phyloP scores from a whole-genome alignment of 2,329 filamentous ascomycete species.

The Pseudogymnoascus sp. region DNA sequence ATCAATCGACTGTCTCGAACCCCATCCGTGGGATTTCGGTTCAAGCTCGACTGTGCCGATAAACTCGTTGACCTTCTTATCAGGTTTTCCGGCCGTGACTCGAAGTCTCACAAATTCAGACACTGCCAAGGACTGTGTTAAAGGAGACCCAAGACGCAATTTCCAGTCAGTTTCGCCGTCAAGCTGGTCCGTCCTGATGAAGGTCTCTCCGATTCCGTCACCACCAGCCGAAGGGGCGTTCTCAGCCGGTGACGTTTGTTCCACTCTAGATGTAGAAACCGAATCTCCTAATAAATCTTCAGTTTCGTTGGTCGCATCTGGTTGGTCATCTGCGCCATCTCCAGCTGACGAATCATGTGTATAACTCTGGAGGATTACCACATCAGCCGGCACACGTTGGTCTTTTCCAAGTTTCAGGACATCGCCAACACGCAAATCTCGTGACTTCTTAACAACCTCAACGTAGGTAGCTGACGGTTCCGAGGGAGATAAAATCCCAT shows the following conservation, averaged over 20 bases:
- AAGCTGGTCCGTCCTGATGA: slow-evolving; percentile 93
- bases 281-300: slow-evolving; percentile 26
- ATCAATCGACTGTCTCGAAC: slow-evolving; percentile 27
- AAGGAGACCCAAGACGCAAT: slow-evolving; percentile 73
- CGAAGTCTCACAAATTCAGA: slow-evolving; percentile 63
- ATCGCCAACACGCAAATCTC: slow-evolving; percentile 87
- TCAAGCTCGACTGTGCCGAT: slow-evolving; percentile 77
- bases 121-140: slow-evolving; percentile 71
- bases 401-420: slow-evolving; percentile 90
- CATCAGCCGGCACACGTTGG: slow-evolving; percentile 87
- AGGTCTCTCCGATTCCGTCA: slow-evolving; percentile 64
- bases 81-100: slow-evolving; percentile 81
- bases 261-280: slow-evolving; percentile 25
- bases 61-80: slow-evolving; percentile 92
- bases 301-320: slow-evolving; percentile 18
- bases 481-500: slow-evolving; percentile 32
- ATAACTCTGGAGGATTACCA: slow-evolving; percentile 82
- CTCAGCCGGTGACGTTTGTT: slow-evolving; percentile 17
- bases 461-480: slow-evolving; percentile 45
- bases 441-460: slow-evolving; percentile 73
- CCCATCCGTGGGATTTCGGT: slow-evolving; percentile 44
- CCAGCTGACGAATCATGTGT: slow-evolving; percentile 44
- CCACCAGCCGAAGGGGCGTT: slow-evolving; percentile 24
- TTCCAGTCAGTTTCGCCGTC: slow-evolving; percentile 99
- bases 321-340: slow-evolving; percentile 19